These are phyloP conservation scores for Chaetothyriales sp. DNA, from an alignment of 2,329 filamentous ascomycete genomes.

Conservation along the genomic window DNA sequence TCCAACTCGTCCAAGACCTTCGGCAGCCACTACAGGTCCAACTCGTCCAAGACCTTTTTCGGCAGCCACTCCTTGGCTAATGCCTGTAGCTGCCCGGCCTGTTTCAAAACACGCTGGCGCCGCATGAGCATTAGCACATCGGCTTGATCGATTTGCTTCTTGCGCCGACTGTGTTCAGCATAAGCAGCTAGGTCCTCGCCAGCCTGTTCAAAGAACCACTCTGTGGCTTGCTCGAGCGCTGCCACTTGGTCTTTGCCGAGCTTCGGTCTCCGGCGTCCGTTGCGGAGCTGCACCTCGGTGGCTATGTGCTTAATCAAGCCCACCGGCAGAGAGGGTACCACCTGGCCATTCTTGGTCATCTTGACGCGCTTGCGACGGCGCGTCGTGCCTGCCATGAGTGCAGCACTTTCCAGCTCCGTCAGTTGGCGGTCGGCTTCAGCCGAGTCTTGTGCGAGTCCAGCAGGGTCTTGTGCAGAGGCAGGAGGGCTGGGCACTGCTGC, in stretches of 20 bases:
- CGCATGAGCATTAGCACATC: constrained; percentile 73
- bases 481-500: neutral
- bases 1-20: constrained; percentile 68
- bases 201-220: constrained; percentile 85
- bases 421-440: neutral
- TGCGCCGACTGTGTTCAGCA: constrained; percentile 67
- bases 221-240: constrained; percentile 65
- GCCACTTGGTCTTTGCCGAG: constrained; percentile 60
- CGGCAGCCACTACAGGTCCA: constrained; percentile 67
- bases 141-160: constrained; percentile 64
- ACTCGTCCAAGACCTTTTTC: constrained; percentile 66
- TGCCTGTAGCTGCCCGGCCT: constrained; percentile 11
- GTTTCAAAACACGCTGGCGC: constrained; percentile 30
- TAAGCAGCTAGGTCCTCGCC: constrained; percentile 69
- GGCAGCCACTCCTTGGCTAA: constrained; percentile 74
- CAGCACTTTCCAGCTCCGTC: constrained; percentile 21
- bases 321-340: constrained; percentile 61
- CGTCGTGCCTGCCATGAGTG: constrained; percentile 24
- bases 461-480: neutral
- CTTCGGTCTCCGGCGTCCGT: constrained; percentile 57
- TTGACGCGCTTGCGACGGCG: constrained; percentile 24
- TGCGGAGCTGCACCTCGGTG: constrained; percentile 25
- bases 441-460: neutral
- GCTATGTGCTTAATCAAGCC: constrained; percentile 55
- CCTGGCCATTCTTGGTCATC: constrained; percentile 56